Base-by-base conservation (phyloP, 1,284 basidiomycete species). In the Microbotryomycetes sp. region DNA sequence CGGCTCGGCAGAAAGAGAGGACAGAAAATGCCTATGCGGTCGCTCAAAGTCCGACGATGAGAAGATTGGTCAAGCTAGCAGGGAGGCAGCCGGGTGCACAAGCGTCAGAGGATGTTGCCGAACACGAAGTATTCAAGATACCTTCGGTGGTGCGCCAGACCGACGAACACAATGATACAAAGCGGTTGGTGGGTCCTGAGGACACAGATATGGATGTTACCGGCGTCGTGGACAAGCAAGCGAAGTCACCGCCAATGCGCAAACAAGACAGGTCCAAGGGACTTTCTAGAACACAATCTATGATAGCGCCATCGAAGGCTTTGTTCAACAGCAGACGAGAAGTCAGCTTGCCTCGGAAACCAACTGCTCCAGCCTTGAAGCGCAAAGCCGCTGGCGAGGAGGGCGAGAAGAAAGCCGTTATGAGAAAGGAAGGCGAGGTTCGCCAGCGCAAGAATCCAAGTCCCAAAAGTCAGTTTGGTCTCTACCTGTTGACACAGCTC, bases 11-110 rank as follows among this genome's bases (percentile, higher is more conserved):
- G 1, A 59, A 53, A 3, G 51, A 63, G 15, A 22, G 31, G 7
- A n/a, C 57, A 12, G 63, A 60, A 3, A 57, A 32, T 19, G 50
- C 55, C 29, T 42, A 42, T 16, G 29, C 52, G 29, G 52, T 67
- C n/a, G 49, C 65, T 7, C 60, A 66, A 22, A 69, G 67, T 25
- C 67, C 67, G 23, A 69, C 67, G 4, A 69, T 69, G 67, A 66
- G 66, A 47, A 55, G 67, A 6, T 48, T 69, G 3, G 16, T 56
- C 47, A 48, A 32, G 46, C 16, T 25, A 25, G 28, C 4, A 6
- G 29, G 29, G 3, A 32, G 51, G 51, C 22, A 46, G 58, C 55
- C 58, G 50, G 49, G 23, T 14, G 45, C 50, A 7, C 31, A 45
- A 32, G n/a, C 29, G 19, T 30, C 30, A 26, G 45, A 23, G 19